These are phyloP conservation scores for Zalerion maritima DNA, from an alignment of 495 filamentous ascomycete genomes.

Conservation along the genomic window DNA sequence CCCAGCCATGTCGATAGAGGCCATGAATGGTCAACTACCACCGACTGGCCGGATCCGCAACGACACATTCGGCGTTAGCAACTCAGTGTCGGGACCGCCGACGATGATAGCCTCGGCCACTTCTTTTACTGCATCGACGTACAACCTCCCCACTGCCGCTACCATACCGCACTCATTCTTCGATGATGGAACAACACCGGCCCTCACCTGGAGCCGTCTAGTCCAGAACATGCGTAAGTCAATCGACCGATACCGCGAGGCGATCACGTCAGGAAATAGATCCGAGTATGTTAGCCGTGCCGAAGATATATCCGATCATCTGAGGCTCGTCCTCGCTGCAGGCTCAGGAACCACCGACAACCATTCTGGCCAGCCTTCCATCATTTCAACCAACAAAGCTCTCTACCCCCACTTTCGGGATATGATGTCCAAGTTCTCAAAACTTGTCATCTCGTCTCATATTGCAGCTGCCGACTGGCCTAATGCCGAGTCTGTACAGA, in stretches of 20 bases:
- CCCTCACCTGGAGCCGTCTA: conserved; percentile 75
- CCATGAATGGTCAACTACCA: conserved; percentile 48
- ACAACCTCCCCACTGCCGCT: conserved; percentile 39
- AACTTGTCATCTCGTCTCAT: conserved; percentile 94
- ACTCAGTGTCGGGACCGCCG: conserved; percentile 27
- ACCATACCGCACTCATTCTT: conserved; percentile 68
- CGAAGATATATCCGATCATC: conserved; percentile 93
- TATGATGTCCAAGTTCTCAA: conserved; percentile 99
- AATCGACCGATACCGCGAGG: conserved; percentile 74
- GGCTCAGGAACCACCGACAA: conserved; percentile 96
- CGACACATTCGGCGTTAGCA: conserved; percentile 33
- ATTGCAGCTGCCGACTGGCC: conserved; percentile 93
- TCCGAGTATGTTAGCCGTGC: conserved; percentile 84
- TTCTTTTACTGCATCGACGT: conserved; percentile 46
- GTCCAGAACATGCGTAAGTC: conserved; percentile 82
- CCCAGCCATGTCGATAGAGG: conserved; percentile 84
- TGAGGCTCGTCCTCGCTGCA: conserved; percentile 83
- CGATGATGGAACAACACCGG: conserved; percentile 60
- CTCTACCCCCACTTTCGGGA: conserved; percentile 95
- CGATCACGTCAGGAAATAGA: conserved; percentile 61
- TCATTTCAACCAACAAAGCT: conserved; percentile 92
- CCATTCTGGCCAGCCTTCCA: conserved; percentile 96
- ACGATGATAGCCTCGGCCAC: conserved; percentile 49
- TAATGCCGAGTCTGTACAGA: conserved; percentile 70
- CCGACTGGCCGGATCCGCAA: conserved; percentile 26